Evolutionary conservation across 2,329 filamentous ascomycete genomes (phyloP), one percentile per base, ranked within the genome.

Genomic region (Golovinomyces cichoracearum): DNA sequence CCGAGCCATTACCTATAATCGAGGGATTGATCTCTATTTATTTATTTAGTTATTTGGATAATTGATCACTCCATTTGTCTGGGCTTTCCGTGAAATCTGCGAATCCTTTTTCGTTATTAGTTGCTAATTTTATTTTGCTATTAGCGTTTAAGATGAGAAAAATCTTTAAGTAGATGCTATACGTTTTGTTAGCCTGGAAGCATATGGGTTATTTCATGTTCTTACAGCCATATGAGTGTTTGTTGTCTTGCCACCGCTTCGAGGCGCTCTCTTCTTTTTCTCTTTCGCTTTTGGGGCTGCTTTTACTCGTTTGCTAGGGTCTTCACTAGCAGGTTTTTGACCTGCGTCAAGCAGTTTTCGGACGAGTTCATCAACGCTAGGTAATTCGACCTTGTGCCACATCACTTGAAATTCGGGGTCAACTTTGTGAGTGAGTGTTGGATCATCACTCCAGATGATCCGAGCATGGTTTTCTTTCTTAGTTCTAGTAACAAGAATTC

Each of bases 391-490:
- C 59, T 80, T 80, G 53, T 79, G 72, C 85, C 86, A 98, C 65
- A 88, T 80, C 51, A 68, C 67, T 61, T 78, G 72, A 62, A 95
- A 94, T 62, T 93, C 84, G 7, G 73, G 66, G 59, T 94, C 85
- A 56, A 95, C 78, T 31, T 67, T 62, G 60, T 85, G 73, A 57
- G 77, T 73, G 48, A 93, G 71, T 12, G 76, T 78, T 13, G 84
- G 74, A 57, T 93, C 83, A 62, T 98, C 83, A 48, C 78, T 72
- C 84, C 86, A 95, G 48, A 98, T 78, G 66, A 80, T 83, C 57
- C 79, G 77, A 1, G 88, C 78, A 56, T 82, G 74, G 59, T 82
- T 80, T 62, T 95, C 88, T 67, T 95, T 95, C 65, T 90, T 92
- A 49, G 86, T 86, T 52, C 86, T 76, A 21, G 83, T 81, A 5